These are phyloP conservation scores for Pseudogymnoascus sp. DNA, from an alignment of 2,329 filamentous ascomycete species.

Conservation along the genomic window DNA sequence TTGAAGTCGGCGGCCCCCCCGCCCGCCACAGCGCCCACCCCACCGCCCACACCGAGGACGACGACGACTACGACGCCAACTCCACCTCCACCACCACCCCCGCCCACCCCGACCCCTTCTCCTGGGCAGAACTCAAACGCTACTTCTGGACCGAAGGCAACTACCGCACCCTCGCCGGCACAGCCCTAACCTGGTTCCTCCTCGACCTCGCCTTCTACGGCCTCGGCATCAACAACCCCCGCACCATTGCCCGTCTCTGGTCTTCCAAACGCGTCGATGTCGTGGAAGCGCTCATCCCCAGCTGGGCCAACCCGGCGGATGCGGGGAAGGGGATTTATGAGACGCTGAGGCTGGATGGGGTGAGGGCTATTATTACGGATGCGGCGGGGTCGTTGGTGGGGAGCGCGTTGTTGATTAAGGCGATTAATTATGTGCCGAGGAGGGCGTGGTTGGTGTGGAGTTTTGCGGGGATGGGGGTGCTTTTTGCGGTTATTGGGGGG, in stretches of 20 bases:
- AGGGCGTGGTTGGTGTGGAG: conserved; percentile 10
- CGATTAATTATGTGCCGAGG: conserved; percentile 16
- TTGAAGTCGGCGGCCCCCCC: background rate
- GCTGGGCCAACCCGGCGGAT: conserved; percentile 14
- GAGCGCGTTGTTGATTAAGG: conserved; percentile 13
- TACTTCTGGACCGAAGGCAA: conserved; percentile 57
- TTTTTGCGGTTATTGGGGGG: conserved; percentile 36
- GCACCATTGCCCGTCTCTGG: conserved; percentile 65
- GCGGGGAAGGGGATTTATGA: conserved; percentile 12
- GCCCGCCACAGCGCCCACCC: background rate
- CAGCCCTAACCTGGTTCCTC: conserved; percentile 75
- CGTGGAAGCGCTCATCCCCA: background rate
- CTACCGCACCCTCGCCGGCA: conserved; percentile 69
- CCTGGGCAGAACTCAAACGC: conserved; percentile 49
- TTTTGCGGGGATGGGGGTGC: conserved; percentile 34
- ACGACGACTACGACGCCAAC: background rate
- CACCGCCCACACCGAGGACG: background rate
- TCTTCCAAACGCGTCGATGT: conserved; percentile 55
- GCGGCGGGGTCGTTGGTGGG: conserved; percentile 14
- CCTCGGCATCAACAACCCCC: conserved; percentile 64
- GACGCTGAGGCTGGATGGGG: conserved; percentile 6
- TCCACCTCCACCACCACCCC: conserved; percentile 49
- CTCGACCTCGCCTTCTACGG: conserved; percentile 58
- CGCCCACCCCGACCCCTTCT: conserved; percentile 56
- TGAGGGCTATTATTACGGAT: conserved; percentile 19